These are phyloP conservation scores for Malassezia psittaci DNA, from an alignment of 1,284 basidiomycete species.

Conservation along the genomic window DNA sequence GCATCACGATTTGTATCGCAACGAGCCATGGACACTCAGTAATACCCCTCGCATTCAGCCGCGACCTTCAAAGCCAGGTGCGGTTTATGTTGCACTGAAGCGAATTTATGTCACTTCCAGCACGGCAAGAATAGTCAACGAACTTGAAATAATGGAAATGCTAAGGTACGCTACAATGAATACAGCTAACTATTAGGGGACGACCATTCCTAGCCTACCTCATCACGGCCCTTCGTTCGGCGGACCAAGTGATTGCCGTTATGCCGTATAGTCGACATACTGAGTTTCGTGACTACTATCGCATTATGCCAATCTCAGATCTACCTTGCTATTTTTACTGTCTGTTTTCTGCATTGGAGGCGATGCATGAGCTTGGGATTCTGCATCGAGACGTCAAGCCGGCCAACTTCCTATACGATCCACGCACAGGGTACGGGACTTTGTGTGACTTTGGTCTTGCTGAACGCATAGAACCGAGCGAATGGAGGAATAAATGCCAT, in stretches of 20 bases:
- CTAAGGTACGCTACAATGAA: slow-evolving; percentile 43
- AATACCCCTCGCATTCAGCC: slow-evolving; percentile 6
- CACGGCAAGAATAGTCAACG: slow-evolving; percentile 83
- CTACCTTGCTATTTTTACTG: slow-evolving; percentile 82
- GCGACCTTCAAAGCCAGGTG: slow-evolving; percentile 19
- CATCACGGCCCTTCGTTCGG: slow-evolving; percentile 81
- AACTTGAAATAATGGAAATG: slow-evolving; percentile 82
- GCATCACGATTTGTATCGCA: slow-evolving; percentile 66
- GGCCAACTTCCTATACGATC: slow-evolving; percentile 92
- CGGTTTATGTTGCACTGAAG: slow-evolving; percentile 80
- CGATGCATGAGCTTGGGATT: slow-evolving; percentile 76
- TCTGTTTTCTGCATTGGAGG: slow-evolving; percentile 77
- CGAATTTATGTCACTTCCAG: slow-evolving; percentile 93
- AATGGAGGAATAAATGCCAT: slow-evolving; percentile 46
- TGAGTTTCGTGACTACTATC: slow-evolving; percentile 80
- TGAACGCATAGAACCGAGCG: slow-evolving; percentile 37
- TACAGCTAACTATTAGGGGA: not conserved
- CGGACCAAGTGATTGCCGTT: slow-evolving; percentile 85
- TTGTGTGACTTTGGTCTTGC: slow-evolving; percentile 85
- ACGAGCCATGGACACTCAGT: slow-evolving; percentile 58
- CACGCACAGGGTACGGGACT: slow-evolving; percentile 69
- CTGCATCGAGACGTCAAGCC: slow-evolving; percentile 98
- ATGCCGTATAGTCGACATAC: slow-evolving; percentile 88
- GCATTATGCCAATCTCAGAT: slow-evolving; percentile 59
- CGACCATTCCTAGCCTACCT: slow-evolving; percentile 55